These are phyloP conservation scores for Salinomyces thailandicus DNA, from an alignment of 2,329 filamentous ascomycete species.

Conservation along the genomic window DNA sequence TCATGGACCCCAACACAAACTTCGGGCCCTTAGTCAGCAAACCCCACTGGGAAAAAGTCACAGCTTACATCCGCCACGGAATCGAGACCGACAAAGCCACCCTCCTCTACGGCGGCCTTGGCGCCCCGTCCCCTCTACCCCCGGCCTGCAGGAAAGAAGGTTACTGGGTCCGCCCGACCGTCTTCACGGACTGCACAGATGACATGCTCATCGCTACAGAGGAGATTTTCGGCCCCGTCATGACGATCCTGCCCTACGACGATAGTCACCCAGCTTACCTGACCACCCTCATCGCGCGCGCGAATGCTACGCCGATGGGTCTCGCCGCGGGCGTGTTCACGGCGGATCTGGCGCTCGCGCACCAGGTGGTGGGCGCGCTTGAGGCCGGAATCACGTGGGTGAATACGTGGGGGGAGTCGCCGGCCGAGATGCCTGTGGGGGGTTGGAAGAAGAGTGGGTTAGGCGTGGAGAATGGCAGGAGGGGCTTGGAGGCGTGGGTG, in stretches of 20 bases:
- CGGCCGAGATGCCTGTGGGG: conserved; percentile 84
- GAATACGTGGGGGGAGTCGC: conserved; percentile 87
- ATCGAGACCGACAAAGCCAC: conserved; percentile 62
- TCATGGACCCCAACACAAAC: conserved; percentile 64
- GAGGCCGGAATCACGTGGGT: conserved; percentile 86
- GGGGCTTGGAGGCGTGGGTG: conserved; percentile 71
- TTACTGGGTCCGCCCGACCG: conserved; percentile 75
- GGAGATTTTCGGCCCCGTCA: conserved; percentile 83
- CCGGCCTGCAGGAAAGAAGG: conserved; percentile 42
- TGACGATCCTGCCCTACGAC: conserved; percentile 67
- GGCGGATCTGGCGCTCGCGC: conserved; percentile 60
- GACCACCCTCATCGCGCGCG: conserved; percentile 59
- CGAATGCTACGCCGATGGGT: conserved; percentile 67
- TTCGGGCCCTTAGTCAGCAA: conserved; percentile 74
- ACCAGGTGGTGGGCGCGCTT: conserved; percentile 58
- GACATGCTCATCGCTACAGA: conserved; percentile 68
- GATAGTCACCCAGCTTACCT: conserved; percentile 34
- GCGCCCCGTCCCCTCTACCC: conserved; percentile 43
- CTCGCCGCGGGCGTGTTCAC: conserved; percentile 80
- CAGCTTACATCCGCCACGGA: conserved; percentile 65
- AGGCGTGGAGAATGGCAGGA: conserved; percentile 74
- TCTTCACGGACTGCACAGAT: conserved; percentile 80
- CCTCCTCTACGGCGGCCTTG: conserved; percentile 60
- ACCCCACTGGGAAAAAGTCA: conserved; percentile 65
- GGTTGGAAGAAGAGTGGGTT: conserved; percentile 88